Base-by-base conservation (phyloP, 2,329 filamentous ascomycete species). In the Venturia carpophila region DNA sequence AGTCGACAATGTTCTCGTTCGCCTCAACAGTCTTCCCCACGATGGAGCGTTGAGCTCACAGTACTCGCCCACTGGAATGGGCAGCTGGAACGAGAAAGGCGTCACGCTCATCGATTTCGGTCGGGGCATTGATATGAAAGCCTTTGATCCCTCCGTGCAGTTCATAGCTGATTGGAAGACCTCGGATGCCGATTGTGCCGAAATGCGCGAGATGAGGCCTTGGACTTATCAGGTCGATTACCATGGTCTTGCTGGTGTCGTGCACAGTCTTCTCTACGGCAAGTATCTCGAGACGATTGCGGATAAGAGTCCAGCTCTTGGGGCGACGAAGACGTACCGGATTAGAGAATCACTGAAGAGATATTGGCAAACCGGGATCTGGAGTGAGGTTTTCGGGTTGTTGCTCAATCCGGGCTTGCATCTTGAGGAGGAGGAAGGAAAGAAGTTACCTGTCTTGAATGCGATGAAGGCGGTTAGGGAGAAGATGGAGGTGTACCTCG, bases 171-270 rank as follows among this genome's bases (percentile, higher is more conserved):
- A 99, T 77, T 99, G 94, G 94, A 90, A 94, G 75, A 92, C 91
- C 0, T 85, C 84, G 19, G 83, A 89, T 30, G 88, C 91, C 63
- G 94, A 99, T 76, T 99, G 94, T 75, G 88, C 90, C 21, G 94
- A 99, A 80, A 96, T 97, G 84, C 88, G 92, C 60, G 93, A 99
- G 77, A 84, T 91, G 65, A 84, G 93, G 0, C 92, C 92, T 0
- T 99, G 94, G 94, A 97, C 93, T 1, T 97, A 92, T 80, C 94
- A 99, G 75, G 91, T 97, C 69, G 94, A 99, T 78, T 95, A 97
- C 71, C 91, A 96, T 75, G 94, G 94, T 15, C 82, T 97, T 0
- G 94, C 94, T 0, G 92, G 91, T 5, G 90, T 91, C 30, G 81
- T 97, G 5, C 92, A 99, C 76, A 88, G 86, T 55, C 83, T 99